Evolutionary conservation across 2,329 filamentous ascomycete species (phyloP).

Genomic region (Colletotrichum tropicicola): DNA sequence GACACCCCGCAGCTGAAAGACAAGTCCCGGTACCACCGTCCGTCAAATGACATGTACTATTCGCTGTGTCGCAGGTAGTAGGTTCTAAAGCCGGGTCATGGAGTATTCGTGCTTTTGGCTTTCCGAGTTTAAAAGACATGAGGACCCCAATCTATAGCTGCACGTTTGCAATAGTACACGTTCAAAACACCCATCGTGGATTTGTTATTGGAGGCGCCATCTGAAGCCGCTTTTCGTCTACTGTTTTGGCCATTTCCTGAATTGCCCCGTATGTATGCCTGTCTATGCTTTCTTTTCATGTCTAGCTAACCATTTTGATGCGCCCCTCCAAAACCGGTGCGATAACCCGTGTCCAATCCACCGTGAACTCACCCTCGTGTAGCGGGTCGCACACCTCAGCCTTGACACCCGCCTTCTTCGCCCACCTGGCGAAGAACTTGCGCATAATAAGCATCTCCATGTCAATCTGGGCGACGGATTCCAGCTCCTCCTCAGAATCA

Average conservation of each 20-base stretch:
- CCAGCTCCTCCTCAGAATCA: slow-evolving; percentile 42
- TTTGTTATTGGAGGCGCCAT: no score
- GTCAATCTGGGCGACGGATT: slow-evolving; percentile 56
- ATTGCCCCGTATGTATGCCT: background rate
- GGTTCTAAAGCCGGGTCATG: background rate
- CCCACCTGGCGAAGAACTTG: slow-evolving; percentile 78
- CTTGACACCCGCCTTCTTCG: slow-evolving; percentile 70
- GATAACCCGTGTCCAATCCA: slow-evolving; percentile 84
- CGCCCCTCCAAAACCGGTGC: slow-evolving; percentile 81
- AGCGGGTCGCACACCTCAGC: slow-evolving; percentile 62
- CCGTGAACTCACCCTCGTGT: slow-evolving; percentile 65
- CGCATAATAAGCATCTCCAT: slow-evolving; percentile 71
- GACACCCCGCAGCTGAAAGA: slow-evolving; percentile 2
- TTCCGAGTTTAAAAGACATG: background rate
- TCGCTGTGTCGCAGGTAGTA: background rate
- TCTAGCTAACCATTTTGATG: slow-evolving; percentile 60
- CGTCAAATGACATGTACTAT: background rate
- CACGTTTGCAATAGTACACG: no score
- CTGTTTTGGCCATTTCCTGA: fast-evolving
- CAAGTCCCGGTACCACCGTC: background rate
- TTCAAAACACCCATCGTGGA: no score
- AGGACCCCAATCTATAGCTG: no score
- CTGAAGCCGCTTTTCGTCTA: no score
- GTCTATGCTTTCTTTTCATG: background rate
- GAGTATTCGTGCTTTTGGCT: background rate